These are phyloP conservation scores for Henningerozyma blattae DNA, from an alignment of 805 yeast species.

Conservation along the genomic window DNA sequence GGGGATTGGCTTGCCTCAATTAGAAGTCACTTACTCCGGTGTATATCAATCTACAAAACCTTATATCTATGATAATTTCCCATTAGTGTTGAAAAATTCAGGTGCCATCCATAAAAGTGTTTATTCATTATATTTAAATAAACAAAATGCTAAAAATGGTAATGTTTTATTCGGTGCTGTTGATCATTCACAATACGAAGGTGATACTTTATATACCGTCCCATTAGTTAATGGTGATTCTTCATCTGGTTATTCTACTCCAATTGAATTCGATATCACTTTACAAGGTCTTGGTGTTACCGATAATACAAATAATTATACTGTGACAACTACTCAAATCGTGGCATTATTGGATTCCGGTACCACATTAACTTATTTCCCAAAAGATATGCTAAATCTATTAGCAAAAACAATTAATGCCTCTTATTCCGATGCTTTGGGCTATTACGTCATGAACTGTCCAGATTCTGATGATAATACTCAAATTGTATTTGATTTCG, in stretches of 20 bases:
- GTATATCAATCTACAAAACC: conserved; percentile 10
- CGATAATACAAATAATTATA: conserved; percentile 7
- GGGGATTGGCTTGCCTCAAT: conserved; percentile 39
- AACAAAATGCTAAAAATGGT: conserved; percentile 32
- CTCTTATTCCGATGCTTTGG: conserved; percentile 27
- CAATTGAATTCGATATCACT: conserved; percentile 18
- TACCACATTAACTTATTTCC: conserved; percentile 39
- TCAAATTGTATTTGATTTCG: conserved; percentile 39
- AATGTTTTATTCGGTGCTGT: conserved; percentile 62
- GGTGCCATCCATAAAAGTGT: conserved; percentile 44
- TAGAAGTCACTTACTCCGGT: conserved; percentile 46
- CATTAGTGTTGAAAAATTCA: conserved; percentile 42
- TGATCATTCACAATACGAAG: conserved; percentile 50
- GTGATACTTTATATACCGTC: conserved; percentile 32
- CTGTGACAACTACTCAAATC: conserved; percentile 15
- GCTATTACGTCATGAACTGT: conserved; percentile 40
- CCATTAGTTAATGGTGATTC: conserved; percentile 34
- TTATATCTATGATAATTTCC: conserved; percentile 55
- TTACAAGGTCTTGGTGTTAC: conserved; percentile 23
- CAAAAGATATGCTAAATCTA: conserved; percentile 20
- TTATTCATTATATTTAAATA: conserved; percentile 53
- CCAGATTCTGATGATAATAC: conserved; percentile 18
- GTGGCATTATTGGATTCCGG: conserved; percentile 45
- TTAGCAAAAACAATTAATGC: conserved; percentile 34
- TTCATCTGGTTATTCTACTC: conserved; percentile 7